Conservation (phyloP, 257 asterid genomes). For the Solanum stenotomum region DNA sequence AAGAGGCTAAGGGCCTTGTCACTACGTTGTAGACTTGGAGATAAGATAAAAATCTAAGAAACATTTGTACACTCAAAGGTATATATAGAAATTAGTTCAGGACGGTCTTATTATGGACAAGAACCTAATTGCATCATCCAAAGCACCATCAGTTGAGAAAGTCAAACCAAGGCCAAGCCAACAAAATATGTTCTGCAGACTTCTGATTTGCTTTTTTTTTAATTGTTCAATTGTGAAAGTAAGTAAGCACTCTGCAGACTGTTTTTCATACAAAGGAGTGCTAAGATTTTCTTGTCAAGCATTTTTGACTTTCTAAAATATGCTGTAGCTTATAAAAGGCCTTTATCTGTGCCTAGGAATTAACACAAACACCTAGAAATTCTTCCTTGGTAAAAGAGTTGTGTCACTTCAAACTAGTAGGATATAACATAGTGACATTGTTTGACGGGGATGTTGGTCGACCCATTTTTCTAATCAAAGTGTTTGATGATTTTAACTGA, state of each 20-base stretch:
- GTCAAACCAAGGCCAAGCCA: neutral
- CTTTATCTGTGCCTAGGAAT: neutral
- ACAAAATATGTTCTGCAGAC: neutral
- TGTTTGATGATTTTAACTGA: neutral
- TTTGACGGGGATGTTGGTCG: neutral
- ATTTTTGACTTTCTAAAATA: neutral
- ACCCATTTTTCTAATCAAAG: neutral
- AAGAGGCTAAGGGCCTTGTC: neutral
- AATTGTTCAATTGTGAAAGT: neutral
- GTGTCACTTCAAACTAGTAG: neutral
- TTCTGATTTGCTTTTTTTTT: neutral
- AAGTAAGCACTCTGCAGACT: neutral
- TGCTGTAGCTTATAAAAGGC: neutral
- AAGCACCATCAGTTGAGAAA: neutral
- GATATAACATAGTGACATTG: neutral
- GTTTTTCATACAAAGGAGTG: neutral
- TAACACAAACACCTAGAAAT: neutral
- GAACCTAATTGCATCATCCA: neutral
- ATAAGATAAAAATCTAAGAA: neutral
- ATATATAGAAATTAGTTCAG: neutral
- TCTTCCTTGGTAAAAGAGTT: neutral
- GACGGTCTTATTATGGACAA: neutral
- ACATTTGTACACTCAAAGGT: neutral
- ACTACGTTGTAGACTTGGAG: neutral
- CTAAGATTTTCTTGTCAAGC: neutral